phyloP scores from a whole-genome alignment of 192 early-diverging fungal species.

The Entomortierella lignicola region DNA sequence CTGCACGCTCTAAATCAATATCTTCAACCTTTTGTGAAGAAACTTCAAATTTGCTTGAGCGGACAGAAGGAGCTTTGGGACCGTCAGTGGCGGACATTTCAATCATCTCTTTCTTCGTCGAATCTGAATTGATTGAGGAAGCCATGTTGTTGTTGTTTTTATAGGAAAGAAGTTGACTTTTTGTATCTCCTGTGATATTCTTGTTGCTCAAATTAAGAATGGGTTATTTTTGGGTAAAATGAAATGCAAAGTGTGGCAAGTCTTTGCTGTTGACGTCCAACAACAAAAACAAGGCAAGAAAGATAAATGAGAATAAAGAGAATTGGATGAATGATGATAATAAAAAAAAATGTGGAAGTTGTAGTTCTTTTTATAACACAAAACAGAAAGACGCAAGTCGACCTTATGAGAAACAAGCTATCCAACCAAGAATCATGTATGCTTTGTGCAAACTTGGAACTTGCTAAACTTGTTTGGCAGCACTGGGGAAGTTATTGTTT shows the following conservation, averaged over 20 bases:
- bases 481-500: neutral
- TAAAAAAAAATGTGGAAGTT: no score
- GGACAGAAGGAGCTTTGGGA: neutral
- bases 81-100: neutral
- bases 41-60: neutral
- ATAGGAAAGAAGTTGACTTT: neutral
- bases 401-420: no score
- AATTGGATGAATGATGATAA: no score
- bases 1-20: constrained; percentile 15
- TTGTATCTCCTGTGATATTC: neutral
- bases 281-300: no score
- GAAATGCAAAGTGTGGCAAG: no score
- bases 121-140: neutral
- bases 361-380: no score
- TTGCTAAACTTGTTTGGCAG: neutral
- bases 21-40: constrained; percentile 4
- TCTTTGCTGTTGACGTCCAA: no score
- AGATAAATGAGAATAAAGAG: no score
- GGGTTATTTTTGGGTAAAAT: neutral
- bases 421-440: neutral
- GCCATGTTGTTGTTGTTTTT: no score
- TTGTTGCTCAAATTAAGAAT: neutral
- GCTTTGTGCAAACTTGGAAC: no score
- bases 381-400: no score
- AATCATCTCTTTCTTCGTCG: neutral